Evolutionary conservation across 306 rosid genomes (phyloP).

Genomic region (Dalbergia oliveri): DNA sequence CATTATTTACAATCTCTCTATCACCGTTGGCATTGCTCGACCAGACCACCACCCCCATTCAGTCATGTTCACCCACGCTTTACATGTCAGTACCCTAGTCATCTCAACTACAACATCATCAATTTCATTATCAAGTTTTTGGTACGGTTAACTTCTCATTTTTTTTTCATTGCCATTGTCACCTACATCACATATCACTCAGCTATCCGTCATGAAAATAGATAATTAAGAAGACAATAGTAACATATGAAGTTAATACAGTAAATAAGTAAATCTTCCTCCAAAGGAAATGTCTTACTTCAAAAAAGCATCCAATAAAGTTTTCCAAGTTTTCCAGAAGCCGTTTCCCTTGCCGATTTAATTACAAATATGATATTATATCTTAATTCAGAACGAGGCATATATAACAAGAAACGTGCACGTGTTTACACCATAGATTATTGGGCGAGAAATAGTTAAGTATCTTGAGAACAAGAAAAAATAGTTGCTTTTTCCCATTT

Average conservation of each 20-base stretch:
- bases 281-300: too few species aligned
- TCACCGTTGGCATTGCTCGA: background rate
- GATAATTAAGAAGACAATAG: too few species aligned
- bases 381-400: background rate
- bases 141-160: background rate
- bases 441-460: background rate
- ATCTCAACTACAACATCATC: background rate
- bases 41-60: background rate
- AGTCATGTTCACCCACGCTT: background rate
- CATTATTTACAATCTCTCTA: background rate
- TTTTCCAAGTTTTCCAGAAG: background rate
- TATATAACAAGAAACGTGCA: background rate
- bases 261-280: too few species aligned
- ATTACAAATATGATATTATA: background rate
- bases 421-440: slow-evolving; percentile 6
- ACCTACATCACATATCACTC: background rate
- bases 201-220: background rate
- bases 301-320: background rate
- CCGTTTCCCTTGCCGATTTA: background rate
- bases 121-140: background rate
- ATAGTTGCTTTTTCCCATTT: too few species aligned
- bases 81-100: background rate
- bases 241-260: too few species aligned
- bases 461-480: too few species aligned
- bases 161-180: slow-evolving; percentile 1